Evolutionary conservation across 2,329 filamentous ascomycete genomes (phyloP), one percentile per base, ranked within the genome.

Genomic region (Cladosporium sp.): DNA sequence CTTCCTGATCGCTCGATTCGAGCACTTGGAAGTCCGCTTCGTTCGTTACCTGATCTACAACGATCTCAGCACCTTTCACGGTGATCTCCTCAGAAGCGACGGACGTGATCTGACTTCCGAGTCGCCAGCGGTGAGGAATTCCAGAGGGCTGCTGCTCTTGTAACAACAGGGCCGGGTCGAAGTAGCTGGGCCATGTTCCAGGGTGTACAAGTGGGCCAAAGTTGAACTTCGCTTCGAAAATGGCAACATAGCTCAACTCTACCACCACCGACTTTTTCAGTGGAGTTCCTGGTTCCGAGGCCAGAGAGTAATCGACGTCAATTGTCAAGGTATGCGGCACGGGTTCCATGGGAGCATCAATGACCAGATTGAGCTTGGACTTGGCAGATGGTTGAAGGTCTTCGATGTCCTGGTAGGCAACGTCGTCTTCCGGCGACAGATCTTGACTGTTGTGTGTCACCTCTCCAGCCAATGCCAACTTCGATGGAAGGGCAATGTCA

Each of bases 141-240:
- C 92, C 92, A 51, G 73, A 70, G 0, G 75, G 70, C 18, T 53
- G 47, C 22, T 68, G 62, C 20, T 62, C 51, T 3, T 55, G 49
- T 25, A 59, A 57, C 16, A 62, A 55, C 3, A 63, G 62, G 3
- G 66, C 59, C 13, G 69, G 50, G 46, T 83, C 77, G 67, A 97
- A 98, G 59, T 94, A 83, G 64, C 85, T 90, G 1, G 93, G 91
- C 92, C 93, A 98, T 2, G 82, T 76, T 42, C 86, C 84, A 0
- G 78, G 68, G 66, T 96, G 86, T 3, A 95, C 74, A 8, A 86
- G 80, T 9, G 93, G 90, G 11, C 84, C 77, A 54, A 97, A 82
- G 55, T 94, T 88, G 66, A 95, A 96, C 61, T 87, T 93, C 13
- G 90, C 88, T 69, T 95, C 90, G 60, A 98, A 97, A 0, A 92